phyloP scores from a whole-genome alignment of 2,329 filamentous ascomycete genomes.

The Dactylellina cionopaga region DNA sequence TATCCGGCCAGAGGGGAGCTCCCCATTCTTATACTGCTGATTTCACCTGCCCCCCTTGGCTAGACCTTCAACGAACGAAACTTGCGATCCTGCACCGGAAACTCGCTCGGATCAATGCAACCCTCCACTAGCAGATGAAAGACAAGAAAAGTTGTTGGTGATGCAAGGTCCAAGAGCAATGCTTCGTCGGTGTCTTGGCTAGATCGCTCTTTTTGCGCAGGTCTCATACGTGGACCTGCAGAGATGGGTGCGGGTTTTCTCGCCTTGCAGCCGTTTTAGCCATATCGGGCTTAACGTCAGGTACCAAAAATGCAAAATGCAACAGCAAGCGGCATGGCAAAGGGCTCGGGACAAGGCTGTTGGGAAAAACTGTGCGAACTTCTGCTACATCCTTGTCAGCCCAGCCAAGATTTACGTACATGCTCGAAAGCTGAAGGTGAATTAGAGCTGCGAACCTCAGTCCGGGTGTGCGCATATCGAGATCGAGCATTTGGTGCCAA shows the following conservation, averaged over 20 bases:
- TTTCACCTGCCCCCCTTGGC: slow-evolving; percentile 17
- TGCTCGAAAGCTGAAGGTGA: slow-evolving; percentile 11
- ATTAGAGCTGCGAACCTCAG: slow-evolving; percentile 25
- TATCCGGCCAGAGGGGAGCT: slow-evolving; percentile 2
- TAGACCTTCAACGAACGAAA: slow-evolving; percentile 4
- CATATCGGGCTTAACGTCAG: slow-evolving; percentile 49
- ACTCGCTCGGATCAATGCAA: slow-evolving; percentile 50
- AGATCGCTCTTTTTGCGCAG: slow-evolving; percentile 3
- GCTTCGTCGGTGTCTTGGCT: slow-evolving; percentile 16
- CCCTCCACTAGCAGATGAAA: slow-evolving; percentile 21
- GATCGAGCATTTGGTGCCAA: slow-evolving; percentile 34
- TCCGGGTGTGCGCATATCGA: slow-evolving; percentile 10
- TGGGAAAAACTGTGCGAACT: slow-evolving; percentile 25
- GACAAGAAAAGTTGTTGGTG: slow-evolving; percentile 24
- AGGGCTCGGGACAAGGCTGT: slow-evolving; percentile 36
- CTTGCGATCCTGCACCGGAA: slow-evolving; percentile 29
- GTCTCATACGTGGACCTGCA: slow-evolving; percentile 41
- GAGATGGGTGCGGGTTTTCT: slow-evolving; percentile 29
- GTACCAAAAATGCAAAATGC: slow-evolving; percentile 52
- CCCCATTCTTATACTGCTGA: slow-evolving; percentile 27
- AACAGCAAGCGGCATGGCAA: slow-evolving; percentile 38
- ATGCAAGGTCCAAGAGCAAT: slow-evolving; percentile 24
- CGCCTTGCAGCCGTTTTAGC: slow-evolving; percentile 44
- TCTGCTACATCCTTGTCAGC: slow-evolving; percentile 23
- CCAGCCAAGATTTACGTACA: slow-evolving; percentile 17